Conservation (phyloP, 305 asterid species). For the Fraxinus dipetala region DNA sequence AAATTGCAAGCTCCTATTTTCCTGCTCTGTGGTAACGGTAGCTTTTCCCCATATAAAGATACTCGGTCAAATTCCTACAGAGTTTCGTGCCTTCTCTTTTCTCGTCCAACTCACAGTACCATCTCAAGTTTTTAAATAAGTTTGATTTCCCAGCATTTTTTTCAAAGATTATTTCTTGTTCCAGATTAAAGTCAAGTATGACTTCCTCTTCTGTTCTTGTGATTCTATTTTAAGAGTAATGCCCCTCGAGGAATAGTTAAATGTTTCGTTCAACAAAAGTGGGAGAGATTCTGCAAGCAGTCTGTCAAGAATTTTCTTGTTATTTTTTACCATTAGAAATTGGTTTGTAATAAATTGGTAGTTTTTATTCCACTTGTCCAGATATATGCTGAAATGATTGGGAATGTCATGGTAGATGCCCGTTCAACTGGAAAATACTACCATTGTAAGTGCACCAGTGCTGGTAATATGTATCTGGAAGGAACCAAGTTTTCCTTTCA, state of each 20-base stretch:
- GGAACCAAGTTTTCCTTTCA: conserved; percentile 6
- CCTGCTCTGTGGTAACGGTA: background rate
- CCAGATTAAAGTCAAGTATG: background rate
- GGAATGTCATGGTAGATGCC: conserved; percentile 97
- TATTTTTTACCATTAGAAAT: background rate
- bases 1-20: background rate
- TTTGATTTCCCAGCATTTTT: background rate
- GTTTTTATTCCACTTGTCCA: conserved; percentile 30
- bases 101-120: background rate
- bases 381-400: conserved; percentile 98
- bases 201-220: background rate
- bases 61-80: background rate
- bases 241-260: background rate
- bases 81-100: background rate
- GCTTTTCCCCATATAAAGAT: background rate
- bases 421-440: conserved; percentile 98
- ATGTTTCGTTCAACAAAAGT: background rate
- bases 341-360: conserved; percentile 19
- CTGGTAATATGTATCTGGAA: background rate
- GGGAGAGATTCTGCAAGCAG: background rate
- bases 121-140: background rate
- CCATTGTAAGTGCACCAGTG: conserved; percentile 61
- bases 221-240: background rate
- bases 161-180: background rate
- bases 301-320: background rate